Base-by-base conservation (phyloP, 2,329 filamentous ascomycete species). In the Mariannaea elegans region DNA sequence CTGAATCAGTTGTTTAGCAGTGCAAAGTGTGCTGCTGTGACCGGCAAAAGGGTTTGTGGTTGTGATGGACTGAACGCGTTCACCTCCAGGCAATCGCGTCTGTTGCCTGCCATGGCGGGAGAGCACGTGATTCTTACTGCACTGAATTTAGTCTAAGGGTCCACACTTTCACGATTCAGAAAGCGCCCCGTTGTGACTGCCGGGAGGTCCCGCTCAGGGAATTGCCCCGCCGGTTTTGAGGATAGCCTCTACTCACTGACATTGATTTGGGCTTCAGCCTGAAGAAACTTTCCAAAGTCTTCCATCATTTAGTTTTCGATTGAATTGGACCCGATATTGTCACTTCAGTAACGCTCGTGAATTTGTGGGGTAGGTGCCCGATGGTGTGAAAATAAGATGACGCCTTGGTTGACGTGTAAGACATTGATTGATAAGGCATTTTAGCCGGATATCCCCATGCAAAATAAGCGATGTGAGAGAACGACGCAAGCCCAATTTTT, bases 51-150 rank as follows among this genome's bases (percentile, higher is more conserved):
- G n/a, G 19, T 31, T 48, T 23, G 39, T 21, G 19, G 23, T 49
- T 29, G 36, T 32, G 53, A 36, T 55, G 39, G 45, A 56, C 62
- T 64, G 47, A 45, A 60, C 65, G 70, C 70, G 68, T 67, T 66
- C 56, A 65, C 60, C 56, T 8, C 56, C 39, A 65, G 67, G 64
- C 65, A 65, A 58, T 65, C 59, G 66, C 68, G 68, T 59, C 47
- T 64, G 55, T n/a, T 29, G 44, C 48, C 36, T 38, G 51, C 44
- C 19, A 60, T 64, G 62, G 73, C 72, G 63, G 72, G 72, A 70
- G 65, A 72, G 39, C 72, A 73, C 72, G 72, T 73, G 72, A 71
- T 50, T 13, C 16, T n/a, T n/a, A n/a, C n/a, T n/a, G n/a, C n/a
- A n/a, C n/a, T n/a, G n/a, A n/a, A n/a, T n/a, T n/a, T n/a, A n/a